Evolutionary conservation across 2,329 filamentous ascomycete genomes (phyloP), one percentile per base, ranked within the genome.

Genomic region (Bipolaris zeicola): DNA sequence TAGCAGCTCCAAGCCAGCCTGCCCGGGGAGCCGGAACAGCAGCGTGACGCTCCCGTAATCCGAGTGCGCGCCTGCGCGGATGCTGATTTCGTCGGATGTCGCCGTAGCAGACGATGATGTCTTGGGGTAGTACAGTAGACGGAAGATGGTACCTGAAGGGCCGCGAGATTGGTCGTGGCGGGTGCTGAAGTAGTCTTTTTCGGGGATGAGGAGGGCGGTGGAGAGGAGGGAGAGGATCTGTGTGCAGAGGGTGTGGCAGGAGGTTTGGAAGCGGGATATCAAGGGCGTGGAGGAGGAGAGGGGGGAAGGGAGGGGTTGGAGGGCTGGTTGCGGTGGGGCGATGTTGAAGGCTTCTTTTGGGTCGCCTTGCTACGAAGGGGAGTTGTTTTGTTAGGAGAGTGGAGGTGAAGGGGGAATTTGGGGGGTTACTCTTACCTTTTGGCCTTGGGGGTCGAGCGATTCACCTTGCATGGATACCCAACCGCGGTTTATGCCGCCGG

Each of bases 391-490:
- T 18, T 38, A 24, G n/a, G 43, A 39, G 34, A 31, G 3, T 7
- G 11, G 18, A 14, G 33, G 20, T 16, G 11, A n/a, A 5, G n/a
- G 7, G 18, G 7, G 4, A 11, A 28, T 6, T 14, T 42, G 8
- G 20, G 10, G 11, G 28, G 28, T 7, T 13, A 31, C n/a, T 16
- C 10, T 49, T 81, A 90, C 90, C 76, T 87, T 86, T 75, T 97
- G 92, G 53, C 87, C 87, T 65, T 87, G 86, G 2, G 93, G 92
- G 73, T 98, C 94, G 10, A 98, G 80, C 0, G 89, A 94, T 78
- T 99, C 94, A 11, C 87, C 86, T 69, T 94, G 89, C 89, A 96
- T 93, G 14, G 87, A 87, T 1, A 90, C 86, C 92, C 93, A 99
- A 57, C 94, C 95, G 39, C 87, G 86, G 71, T 98, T 98, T 80